These are phyloP conservation scores for Neopestalotiopsis sp. DNA, from an alignment of 2,329 filamentous ascomycete species.

Conservation along the genomic window DNA sequence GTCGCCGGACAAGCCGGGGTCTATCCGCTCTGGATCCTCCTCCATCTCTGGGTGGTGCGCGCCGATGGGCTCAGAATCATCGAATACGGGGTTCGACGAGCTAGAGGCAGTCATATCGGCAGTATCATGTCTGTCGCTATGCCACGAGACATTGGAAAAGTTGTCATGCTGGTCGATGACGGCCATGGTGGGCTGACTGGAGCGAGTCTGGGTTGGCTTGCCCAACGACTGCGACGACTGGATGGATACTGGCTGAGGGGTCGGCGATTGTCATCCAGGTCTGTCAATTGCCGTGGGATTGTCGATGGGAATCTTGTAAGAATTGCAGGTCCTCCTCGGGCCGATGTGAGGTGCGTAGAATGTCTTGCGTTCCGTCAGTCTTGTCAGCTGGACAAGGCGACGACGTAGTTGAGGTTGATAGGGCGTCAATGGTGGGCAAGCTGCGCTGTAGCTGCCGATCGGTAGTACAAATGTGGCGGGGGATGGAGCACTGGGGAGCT, in stretches of 20 bases:
- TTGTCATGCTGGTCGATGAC: conserved; percentile 65
- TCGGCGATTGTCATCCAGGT: background rate
- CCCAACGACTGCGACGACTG: conserved; percentile 8
- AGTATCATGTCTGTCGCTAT: conserved; percentile 59
- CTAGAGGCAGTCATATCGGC: conserved; percentile 35
- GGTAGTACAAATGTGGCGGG: conserved; percentile 1
- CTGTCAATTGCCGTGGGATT: background rate
- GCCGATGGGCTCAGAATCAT: conserved; percentile 33
- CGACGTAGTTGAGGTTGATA: background rate
- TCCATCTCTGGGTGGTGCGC: conserved; percentile 46
- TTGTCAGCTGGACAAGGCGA: too few relatives aligned
- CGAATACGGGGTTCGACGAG: conserved; percentile 30
- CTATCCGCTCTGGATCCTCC: conserved; percentile 51
- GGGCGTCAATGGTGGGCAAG: background rate
- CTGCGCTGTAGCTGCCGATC: background rate
- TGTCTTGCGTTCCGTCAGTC: background rate
- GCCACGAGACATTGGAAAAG: conserved; percentile 84
- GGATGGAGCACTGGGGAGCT: background rate
- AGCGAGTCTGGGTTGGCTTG: background rate
- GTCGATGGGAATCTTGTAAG: background rate
- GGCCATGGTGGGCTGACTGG: conserved; percentile 39
- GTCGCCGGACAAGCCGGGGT: conserved; percentile 70
- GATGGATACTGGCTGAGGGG: background rate
- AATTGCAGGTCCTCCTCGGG: background rate
- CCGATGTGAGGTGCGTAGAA: background rate